Evolutionary conservation across 805 yeast species (phyloP).

Genomic region (Teunomyces kruisii): DNA sequence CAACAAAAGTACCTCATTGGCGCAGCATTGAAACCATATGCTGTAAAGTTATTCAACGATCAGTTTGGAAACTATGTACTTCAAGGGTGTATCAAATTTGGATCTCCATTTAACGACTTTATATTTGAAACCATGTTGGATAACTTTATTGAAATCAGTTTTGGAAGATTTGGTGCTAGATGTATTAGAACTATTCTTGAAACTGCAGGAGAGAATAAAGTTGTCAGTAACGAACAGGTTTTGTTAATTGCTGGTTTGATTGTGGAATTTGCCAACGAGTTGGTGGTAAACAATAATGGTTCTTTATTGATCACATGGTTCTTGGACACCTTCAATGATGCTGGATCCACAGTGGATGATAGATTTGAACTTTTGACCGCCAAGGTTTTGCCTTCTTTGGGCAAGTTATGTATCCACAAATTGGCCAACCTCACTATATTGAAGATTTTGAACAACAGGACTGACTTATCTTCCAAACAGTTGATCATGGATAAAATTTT

Average conservation of each 20-base stretch:
- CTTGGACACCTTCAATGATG: conserved; percentile 63
- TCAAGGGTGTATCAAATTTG: conserved; percentile 91
- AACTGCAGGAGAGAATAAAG: conserved; percentile 53
- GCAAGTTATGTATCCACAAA: conserved; percentile 71
- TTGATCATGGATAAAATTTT: conserved; percentile 65
- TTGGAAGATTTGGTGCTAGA: conserved; percentile 91
- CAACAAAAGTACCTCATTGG: conserved; percentile 61
- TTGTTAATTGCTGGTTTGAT: conserved; percentile 74
- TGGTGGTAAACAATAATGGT: conserved; percentile 84
- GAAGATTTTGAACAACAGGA: conserved; percentile 71
- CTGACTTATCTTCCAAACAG: conserved; percentile 61
- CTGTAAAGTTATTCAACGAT: conserved; percentile 84
- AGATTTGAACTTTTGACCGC: conserved; percentile 67
- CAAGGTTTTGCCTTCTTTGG: conserved; percentile 60
- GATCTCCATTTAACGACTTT: conserved; percentile 84
- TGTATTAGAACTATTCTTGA: conserved; percentile 93
- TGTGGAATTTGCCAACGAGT: conserved; percentile 71
- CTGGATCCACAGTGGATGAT: conserved; percentile 38
- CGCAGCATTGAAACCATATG: conserved; percentile 70
- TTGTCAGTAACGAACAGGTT: conserved; percentile 58
- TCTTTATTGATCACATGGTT: conserved; percentile 91
- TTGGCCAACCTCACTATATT: conserved; percentile 80
- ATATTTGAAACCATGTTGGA: conserved; percentile 80
- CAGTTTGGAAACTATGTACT: conserved; percentile 96
- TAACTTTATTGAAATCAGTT: conserved; percentile 76